Base-by-base conservation (phyloP, 176 grass and related monocot genomes). In the Panicum miliaceum region DNA sequence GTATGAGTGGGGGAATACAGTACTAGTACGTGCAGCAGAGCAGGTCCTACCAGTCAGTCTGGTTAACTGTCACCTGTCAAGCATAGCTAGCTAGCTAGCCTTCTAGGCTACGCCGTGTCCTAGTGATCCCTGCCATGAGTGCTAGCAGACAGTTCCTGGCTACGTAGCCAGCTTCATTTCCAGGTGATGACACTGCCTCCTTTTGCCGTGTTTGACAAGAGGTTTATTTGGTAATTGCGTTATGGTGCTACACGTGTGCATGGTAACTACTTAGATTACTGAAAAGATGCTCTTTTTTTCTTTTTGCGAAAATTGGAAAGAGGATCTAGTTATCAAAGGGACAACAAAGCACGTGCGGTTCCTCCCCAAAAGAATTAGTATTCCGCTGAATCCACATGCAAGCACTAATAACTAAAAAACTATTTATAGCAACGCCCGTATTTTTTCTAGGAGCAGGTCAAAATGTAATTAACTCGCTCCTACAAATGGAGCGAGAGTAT, bases 21-120 rank as follows among this genome's bases (percentile, higher is more conserved):
- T 32, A 32, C 29, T 81, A n/a, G n/a, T n/a, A 37, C 19, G 70
- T 53, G 42, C 51, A 75, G 45, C 71, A 43, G 3, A 11, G 52
- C 38, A 11, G 82, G 36, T 11, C 57, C 71, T 69, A 64, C 52
- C 35, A n/a, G 45, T 85, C 77, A 89, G 37, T 38, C 66, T 32
- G 74, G 13, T 53, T 19, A 79, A 46, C 36, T 53, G 7, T 22
- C 27, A 25, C 50, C 7, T 41, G 29, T 34, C 25, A 22, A 18
- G 43, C 42, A 50, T 22, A 32, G 25, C 54, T 32, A 35, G 25
- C 54, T 32, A 35, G 27, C 45, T 50, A 67, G 46, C 35, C 65
- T 83, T 88, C 43, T 36, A 64, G 46, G 48, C 68, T 59, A 77
- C 43, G 78, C 29, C 41, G 53, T 68, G 20, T 29, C 14, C 29